These are phyloP conservation scores for Rubia occidens DNA, from an alignment of 305 asterid species.

Conservation along the genomic window DNA sequence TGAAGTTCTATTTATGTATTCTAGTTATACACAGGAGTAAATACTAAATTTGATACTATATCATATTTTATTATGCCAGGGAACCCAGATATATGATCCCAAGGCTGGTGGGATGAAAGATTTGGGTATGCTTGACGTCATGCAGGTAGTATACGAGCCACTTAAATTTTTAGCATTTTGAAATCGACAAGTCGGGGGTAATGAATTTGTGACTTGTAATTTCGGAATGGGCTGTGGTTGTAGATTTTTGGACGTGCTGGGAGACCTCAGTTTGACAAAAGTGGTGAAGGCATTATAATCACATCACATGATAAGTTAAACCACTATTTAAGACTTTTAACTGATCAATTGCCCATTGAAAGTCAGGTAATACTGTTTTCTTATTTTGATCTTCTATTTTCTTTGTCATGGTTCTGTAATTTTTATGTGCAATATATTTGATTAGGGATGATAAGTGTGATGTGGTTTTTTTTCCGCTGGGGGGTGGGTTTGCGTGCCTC, in stretches of 20 bases:
- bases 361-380: conserved; percentile 55
- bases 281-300: conserved; percentile 98
- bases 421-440: conserved; percentile 4
- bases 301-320: conserved; percentile 82
- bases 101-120: conserved; percentile 99
- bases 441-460: not conserved
- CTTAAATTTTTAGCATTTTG: conserved; percentile 13
- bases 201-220: conserved; percentile 5
- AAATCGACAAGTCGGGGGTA: conserved; percentile 10
- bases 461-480: not conserved
- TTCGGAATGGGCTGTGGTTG: conserved; percentile 20
- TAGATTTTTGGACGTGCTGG: conserved; percentile 99
- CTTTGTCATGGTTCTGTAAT: not conserved
- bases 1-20: not conserved
- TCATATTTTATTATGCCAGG: conserved; percentile 41
- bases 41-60: not conserved
- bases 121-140: conserved; percentile 98
- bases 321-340: conserved; percentile 80
- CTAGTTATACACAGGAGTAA: not conserved
- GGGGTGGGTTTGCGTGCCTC: not conserved
- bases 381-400: not conserved
- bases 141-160: conserved; percentile 59
- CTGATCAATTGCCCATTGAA: conserved; percentile 98
- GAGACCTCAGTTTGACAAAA: conserved; percentile 96
- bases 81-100: conserved; percentile 95